Evolutionary conservation across 306 rosid genomes (phyloP), one percentile per base, ranked within the genome.

Genomic region (Heteromeles arbutifolia): DNA sequence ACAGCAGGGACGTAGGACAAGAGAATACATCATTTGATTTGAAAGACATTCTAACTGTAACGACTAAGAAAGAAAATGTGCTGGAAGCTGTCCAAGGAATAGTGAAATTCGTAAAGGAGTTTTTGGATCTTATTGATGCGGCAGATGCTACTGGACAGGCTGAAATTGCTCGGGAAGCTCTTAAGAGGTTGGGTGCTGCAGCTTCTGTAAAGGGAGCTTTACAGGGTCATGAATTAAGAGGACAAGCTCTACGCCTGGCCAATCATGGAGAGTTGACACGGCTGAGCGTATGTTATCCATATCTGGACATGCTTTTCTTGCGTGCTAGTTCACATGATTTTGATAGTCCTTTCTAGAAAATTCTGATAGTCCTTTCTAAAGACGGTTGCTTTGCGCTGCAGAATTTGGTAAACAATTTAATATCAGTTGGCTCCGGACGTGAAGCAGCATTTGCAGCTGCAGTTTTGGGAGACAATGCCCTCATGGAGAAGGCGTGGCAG

Each of bases 401-500:
- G 99, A 89, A 93, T 70, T 79, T 95, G 80, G 89, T 89, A 66
- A 92, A 88, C 90, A 95, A 90, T 82, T 82, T 95, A 80, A 69
- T 90, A 71, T 87, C 97, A 0, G 86, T 95, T 77, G 98, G 99
- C 70, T 80, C 89, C 81, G 99, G 99, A 74, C 93, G 99, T 63
- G 98, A 95, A 88, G 98, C 97, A 59, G 98, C 99, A 77, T 95
- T 95, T 85, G 84, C 99, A 74, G 98, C 89, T 52, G 97, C 98
- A 50, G 92, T 96, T 76, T 90, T 96, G 86, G 98, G 98, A 43
- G 99, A 96, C 88, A 96, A 96, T 74, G 97, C 90, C 45, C 91
- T 92, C 22, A 96, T 96, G 99, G 99, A 96, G 75, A 96, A 89
- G 91, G 97, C 98, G 9, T 96, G 98, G 98, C 99, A 92, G 84